These are phyloP conservation scores for Cystobasidium slooffiae DNA, from an alignment of 1,284 basidiomycete species.

Conservation along the genomic window DNA sequence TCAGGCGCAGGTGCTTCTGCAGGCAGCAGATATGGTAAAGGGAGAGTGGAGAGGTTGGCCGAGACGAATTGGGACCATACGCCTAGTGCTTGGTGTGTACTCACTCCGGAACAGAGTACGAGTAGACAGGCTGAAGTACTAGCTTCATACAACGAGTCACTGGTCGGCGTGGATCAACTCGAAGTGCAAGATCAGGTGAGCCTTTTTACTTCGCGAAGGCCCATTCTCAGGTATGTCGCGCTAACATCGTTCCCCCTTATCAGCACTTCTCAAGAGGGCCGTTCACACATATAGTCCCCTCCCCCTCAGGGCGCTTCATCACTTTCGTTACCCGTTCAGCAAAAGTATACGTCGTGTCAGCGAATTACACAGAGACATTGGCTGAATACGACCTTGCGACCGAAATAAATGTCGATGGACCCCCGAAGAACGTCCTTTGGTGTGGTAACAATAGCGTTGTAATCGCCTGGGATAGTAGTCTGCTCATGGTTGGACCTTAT, in stretches of 20 bases:
- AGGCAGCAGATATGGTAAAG: conserved; percentile 52
- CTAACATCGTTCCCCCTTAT: background rate
- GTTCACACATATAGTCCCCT: conserved; percentile 81
- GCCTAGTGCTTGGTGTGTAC: conserved; percentile 79
- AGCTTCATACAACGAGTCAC: conserved; percentile 72
- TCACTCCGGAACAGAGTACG: conserved; percentile 81
- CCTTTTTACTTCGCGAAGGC: conserved; percentile 9
- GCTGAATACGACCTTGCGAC: conserved; percentile 74
- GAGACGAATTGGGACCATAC: conserved; percentile 70
- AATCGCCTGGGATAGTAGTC: conserved; percentile 78
- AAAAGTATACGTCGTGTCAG: conserved; percentile 86
- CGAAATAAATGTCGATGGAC: conserved; percentile 52
- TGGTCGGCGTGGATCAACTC: conserved; percentile 80
- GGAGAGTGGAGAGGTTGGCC: conserved; percentile 46
- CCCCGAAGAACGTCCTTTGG: conserved; percentile 77
- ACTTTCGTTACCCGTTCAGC: conserved; percentile 73
- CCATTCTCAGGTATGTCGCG: background rate
- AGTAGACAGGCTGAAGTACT: conserved; percentile 86
- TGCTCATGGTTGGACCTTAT: conserved; percentile 85
- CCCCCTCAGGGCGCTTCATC: conserved; percentile 90
- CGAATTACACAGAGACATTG: conserved; percentile 85
- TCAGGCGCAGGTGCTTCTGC: conserved; percentile 69
- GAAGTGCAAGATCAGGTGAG: conserved; percentile 77
- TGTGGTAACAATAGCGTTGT: conserved; percentile 95
- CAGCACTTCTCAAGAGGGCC: conserved; percentile 81